phyloP scores from a whole-genome alignment of 345 rosid genomes.

The Raphanus sativus region DNA sequence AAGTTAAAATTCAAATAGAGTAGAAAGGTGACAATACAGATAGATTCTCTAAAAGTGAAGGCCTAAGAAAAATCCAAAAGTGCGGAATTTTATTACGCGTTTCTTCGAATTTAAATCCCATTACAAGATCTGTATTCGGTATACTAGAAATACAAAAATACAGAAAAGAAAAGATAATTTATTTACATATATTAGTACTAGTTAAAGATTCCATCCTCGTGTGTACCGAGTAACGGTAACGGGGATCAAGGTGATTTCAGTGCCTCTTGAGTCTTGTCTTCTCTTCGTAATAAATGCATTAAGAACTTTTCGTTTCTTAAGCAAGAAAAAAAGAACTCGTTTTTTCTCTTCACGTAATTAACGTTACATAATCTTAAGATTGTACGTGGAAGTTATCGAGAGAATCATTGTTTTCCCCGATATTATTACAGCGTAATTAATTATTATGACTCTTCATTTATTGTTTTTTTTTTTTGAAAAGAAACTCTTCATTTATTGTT shows the following conservation, averaged over 20 bases:
- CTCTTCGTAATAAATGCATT: constrained; percentile 4
- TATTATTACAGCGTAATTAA: constrained; percentile 31
- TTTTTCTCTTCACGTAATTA: background rate
- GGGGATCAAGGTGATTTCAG: constrained; percentile 24
- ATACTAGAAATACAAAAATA: constrained; percentile 1
- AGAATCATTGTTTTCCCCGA: constrained; percentile 31
- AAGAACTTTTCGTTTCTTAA: constrained; percentile 20
- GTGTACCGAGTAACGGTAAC: constrained; percentile 15
- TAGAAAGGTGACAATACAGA: constrained; percentile 24
- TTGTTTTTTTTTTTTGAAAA: too few relatives aligned
- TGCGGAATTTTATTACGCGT: constrained; percentile 38
- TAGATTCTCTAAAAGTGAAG: constrained; percentile 29
- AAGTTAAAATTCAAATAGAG: background rate
- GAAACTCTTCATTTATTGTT: too few relatives aligned
- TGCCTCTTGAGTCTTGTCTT: constrained; percentile 23
- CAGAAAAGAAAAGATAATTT: background rate
- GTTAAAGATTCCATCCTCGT: constrained; percentile 31
- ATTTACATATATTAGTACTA: constrained; percentile 7
- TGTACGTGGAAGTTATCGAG: constrained; percentile 27
- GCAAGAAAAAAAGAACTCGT: background rate
- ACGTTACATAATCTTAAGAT: constrained; percentile 9
- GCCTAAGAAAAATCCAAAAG: constrained; percentile 29
- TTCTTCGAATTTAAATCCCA: constrained; percentile 27
- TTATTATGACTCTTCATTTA: constrained; percentile 12
- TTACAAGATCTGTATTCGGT: constrained; percentile 31